Conservation (phyloP, 805 yeast genomes). For the Cyberlindnera euphorbiae region DNA sequence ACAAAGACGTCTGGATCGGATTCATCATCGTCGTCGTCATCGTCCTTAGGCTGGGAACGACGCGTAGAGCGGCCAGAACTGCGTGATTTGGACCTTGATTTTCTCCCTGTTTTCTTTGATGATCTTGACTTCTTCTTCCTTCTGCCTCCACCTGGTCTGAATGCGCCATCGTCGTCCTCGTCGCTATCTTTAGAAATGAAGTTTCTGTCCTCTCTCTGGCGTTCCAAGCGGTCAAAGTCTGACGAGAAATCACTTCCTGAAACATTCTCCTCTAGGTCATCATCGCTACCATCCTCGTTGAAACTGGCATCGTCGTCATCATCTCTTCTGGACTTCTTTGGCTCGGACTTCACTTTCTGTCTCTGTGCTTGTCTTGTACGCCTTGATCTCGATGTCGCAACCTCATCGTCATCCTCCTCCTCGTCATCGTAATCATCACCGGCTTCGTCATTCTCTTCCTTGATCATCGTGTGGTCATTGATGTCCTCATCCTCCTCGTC, state of each 20-base stretch:
- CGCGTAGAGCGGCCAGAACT: constrained; percentile 1
- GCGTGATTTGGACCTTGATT: background rate
- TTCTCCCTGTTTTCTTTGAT: background rate
- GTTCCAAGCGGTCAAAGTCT: constrained; percentile 1
- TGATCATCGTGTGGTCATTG: background rate
- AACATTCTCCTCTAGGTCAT: constrained; percentile 4
- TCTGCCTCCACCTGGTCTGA: constrained; percentile 1
- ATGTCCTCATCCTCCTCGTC: background rate
- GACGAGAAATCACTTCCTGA: constrained; percentile 2
- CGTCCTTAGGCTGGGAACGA: background rate
- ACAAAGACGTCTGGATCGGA: constrained; percentile 24
- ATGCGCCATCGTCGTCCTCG: constrained; percentile 4
- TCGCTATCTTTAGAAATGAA: constrained; percentile 2
- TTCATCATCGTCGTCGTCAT: constrained; percentile 5
- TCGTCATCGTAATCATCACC: background rate
- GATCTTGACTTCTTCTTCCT: background rate
- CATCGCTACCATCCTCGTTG: constrained; percentile 1
- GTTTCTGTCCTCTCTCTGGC: constrained; percentile 3
- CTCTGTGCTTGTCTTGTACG: constrained; percentile 2
- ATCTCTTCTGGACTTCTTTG: background rate
- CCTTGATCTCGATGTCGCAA: background rate
- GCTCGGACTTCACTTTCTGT: background rate
- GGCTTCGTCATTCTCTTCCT: background rate
- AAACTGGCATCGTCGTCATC: constrained; percentile 2
- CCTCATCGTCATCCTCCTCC: constrained; percentile 1